These are phyloP conservation scores for Gloeophyllum trabeum DNA, from an alignment of 768 basidiomycete genomes.

Conservation along the genomic window DNA sequence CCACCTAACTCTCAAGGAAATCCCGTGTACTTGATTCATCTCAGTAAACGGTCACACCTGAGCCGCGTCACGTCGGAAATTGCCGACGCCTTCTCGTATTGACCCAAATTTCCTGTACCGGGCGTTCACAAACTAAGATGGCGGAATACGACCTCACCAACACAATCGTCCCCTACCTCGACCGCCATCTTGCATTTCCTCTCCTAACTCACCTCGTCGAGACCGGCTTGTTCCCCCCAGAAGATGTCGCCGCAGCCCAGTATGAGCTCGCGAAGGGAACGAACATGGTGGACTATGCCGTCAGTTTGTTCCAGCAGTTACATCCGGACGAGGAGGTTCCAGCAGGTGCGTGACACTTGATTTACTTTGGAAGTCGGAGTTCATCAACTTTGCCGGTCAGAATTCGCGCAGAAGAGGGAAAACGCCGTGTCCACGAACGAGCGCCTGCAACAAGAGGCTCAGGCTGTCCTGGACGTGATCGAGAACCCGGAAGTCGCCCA, in stretches of 20 bases:
- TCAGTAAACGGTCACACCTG: not conserved
- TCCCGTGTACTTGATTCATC: too few species aligned
- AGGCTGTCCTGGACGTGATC: conserved; percentile 90
- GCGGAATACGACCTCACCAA: conserved; percentile 87
- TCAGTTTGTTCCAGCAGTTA: conserved; percentile 68
- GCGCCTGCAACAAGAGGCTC: conserved; percentile 79
- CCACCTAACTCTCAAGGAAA: too few species aligned
- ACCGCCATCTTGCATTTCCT: conserved; percentile 91
- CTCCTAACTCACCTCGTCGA: conserved; percentile 82
- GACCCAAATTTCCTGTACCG: not conserved
- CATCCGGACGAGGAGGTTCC: conserved; percentile 64
- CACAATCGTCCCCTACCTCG: conserved; percentile 84
- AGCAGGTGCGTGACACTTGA: conserved; percentile 34
- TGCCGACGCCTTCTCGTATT: not conserved
- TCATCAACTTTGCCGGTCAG: conserved; percentile 26
- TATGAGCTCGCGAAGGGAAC: conserved; percentile 97
- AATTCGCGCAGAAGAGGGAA: conserved; percentile 76
- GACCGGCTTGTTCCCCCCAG: conserved; percentile 59
- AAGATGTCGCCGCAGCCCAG: conserved; percentile 81
- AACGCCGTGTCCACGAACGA: conserved; percentile 79
- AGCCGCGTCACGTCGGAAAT: not conserved
- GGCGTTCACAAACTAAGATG: conserved; percentile 34
- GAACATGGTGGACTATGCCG: conserved; percentile 96
- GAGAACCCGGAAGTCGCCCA: conserved; percentile 95
- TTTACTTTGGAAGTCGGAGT: not conserved